Conservation (phyloP, 768 basidiomycete species). For the Sarcodon aspratus region DNA sequence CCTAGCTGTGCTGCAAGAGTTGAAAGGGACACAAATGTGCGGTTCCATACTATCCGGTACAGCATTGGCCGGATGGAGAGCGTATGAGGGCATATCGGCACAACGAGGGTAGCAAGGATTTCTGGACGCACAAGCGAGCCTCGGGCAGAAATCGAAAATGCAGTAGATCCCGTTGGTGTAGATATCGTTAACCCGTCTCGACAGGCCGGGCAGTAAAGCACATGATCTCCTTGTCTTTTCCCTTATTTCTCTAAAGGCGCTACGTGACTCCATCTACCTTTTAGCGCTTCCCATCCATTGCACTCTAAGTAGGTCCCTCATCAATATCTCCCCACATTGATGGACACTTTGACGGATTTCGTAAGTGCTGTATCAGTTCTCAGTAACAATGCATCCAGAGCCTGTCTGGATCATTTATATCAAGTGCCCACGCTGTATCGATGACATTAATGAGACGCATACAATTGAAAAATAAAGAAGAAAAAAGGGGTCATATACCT, state of each 20-base stretch:
- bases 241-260: slow-evolving; percentile 25
- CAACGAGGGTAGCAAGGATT: slow-evolving; percentile 92
- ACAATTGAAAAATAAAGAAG: too few species aligned
- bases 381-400: too few species aligned
- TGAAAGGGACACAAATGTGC: slow-evolving; percentile 95
- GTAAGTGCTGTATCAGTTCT: too few species aligned
- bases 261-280: slow-evolving; percentile 43
- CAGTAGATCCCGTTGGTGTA: slow-evolving; percentile 97
- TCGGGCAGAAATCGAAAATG: slow-evolving; percentile 96
- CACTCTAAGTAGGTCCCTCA: slow-evolving; percentile 87
- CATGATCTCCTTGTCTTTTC: slow-evolving; percentile 94
- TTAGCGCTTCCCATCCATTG: slow-evolving; percentile 93
- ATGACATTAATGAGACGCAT: too few species aligned
- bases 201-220: slow-evolving; percentile 92
- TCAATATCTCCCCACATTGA: slow-evolving; percentile 98
- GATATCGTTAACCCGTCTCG: slow-evolving; percentile 89
- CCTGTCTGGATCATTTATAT: too few species aligned
- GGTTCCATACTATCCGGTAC: slow-evolving; percentile 94
- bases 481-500: too few species aligned
- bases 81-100: slow-evolving; percentile 97
- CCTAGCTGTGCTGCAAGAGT: slow-evolving; percentile 97
- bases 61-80: slow-evolving; percentile 98
- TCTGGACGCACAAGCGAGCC: slow-evolving; percentile 97
- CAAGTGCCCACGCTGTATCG: too few species aligned
- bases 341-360: too few species aligned